Evolutionary conservation across 805 yeast species (phyloP).

Genomic region (Jamesozyma lodderae): DNA sequence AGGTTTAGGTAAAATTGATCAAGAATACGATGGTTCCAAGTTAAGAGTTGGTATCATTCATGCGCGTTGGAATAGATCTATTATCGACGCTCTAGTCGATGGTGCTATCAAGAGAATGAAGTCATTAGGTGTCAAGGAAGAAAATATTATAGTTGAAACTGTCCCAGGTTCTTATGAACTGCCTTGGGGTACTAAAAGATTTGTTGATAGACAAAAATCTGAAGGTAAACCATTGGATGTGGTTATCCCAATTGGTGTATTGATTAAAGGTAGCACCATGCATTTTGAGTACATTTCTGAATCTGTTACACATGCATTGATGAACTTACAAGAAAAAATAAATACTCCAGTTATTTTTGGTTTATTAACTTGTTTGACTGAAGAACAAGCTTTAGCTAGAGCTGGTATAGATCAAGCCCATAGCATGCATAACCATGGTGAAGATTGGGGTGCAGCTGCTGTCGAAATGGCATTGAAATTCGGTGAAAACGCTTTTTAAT

Average conservation of each 20-base stretch:
- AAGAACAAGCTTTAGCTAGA: constrained; percentile 86
- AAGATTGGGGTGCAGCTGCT: constrained; percentile 98
- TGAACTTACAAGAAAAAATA: constrained; percentile 66
- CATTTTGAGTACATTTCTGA: constrained; percentile 97
- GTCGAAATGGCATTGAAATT: constrained; percentile 77
- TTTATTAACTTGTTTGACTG: constrained; percentile 84
- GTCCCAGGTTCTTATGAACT: constrained; percentile 95
- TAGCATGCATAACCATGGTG: constrained; percentile 86
- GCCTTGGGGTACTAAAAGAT: constrained; percentile 66
- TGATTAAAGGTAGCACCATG: constrained; percentile 95
- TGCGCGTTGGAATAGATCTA: constrained; percentile 86
- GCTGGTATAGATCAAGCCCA: constrained; percentile 71
- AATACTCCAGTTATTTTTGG: constrained; percentile 85
- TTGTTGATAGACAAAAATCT: constrained; percentile 37
- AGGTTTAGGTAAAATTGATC: constrained; percentile 71
- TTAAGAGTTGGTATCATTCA: constrained; percentile 80
- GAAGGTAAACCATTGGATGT: constrained; percentile 58
- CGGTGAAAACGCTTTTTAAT: constrained; percentile 17
- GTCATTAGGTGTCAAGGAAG: constrained; percentile 61
- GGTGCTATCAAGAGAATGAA: constrained; percentile 61
- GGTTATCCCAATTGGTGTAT: constrained; percentile 84
- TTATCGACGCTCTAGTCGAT: constrained; percentile 68
- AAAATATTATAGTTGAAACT: constrained; percentile 69
- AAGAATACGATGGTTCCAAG: constrained; percentile 55
- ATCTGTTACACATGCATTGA: constrained; percentile 72